phyloP scores from a whole-genome alignment of 2,329 filamentous ascomycete genomes.

The Cucurbitaria berberidis region DNA sequence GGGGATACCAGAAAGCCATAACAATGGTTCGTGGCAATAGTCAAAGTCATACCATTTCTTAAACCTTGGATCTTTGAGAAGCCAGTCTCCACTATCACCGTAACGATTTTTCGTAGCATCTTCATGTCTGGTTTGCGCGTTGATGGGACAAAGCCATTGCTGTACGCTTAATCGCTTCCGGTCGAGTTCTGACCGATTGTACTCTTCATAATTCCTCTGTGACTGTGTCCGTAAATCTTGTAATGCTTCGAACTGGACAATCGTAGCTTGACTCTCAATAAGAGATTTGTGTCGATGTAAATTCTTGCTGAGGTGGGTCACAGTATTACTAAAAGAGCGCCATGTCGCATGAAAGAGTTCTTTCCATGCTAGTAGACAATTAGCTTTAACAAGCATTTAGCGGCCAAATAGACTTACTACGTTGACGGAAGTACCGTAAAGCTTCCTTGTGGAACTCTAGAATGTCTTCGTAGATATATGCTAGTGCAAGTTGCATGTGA shows the following conservation, averaged over 20 bases:
- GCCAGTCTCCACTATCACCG: constrained; percentile 38
- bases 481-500: constrained; percentile 42
- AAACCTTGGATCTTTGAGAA: constrained; percentile 32
- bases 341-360: constrained; percentile 44
- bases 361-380: constrained; percentile 32
- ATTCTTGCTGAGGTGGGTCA: constrained; percentile 37
- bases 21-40: constrained; percentile 21
- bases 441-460: constrained; percentile 49
- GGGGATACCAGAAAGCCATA: constrained; percentile 51
- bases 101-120: constrained; percentile 12
- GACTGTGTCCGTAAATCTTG: constrained; percentile 20
- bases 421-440: constrained; percentile 33
- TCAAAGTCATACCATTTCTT: constrained; percentile 1
- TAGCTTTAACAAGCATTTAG: neutral
- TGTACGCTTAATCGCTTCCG: constrained; percentile 1
- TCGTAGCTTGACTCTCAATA: constrained; percentile 36
- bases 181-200: constrained; percentile 16
- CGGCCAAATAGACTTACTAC: constrained; percentile 11
- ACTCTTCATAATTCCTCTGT: constrained; percentile 9
- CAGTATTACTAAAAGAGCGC: constrained; percentile 37
- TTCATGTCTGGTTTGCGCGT: constrained; percentile 28
- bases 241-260: constrained; percentile 12
- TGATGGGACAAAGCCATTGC: constrained; percentile 20
- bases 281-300: constrained; percentile 35
- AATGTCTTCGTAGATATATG: constrained; percentile 48